Conservation (phyloP, 1,284 basidiomycete species). For the Coniferiporia weirii region DNA sequence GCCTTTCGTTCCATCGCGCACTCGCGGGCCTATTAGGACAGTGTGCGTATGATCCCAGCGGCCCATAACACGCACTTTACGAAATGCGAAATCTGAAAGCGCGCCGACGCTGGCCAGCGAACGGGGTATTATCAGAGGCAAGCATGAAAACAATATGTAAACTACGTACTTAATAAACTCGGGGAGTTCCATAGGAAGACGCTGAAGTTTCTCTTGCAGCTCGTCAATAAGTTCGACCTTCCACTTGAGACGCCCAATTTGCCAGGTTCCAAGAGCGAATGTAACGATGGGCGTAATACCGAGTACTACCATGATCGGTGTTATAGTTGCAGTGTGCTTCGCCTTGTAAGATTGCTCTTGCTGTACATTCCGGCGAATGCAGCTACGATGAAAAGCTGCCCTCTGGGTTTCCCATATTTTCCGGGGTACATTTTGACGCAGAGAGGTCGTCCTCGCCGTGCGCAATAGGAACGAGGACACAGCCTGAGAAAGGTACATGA, state of each 20-base stretch:
- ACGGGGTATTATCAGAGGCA: slow-evolving; percentile 8
- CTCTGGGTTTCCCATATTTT: not conserved
- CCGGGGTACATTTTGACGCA: not conserved
- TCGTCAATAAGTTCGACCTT: slow-evolving; percentile 94
- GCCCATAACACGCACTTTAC: slow-evolving; percentile 78
- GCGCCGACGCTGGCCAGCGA: slow-evolving; percentile 45
- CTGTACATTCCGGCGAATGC: slow-evolving; percentile 3
- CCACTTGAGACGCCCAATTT: slow-evolving; percentile 89
- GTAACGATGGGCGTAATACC: slow-evolving; percentile 89
- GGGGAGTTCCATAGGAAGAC: slow-evolving; percentile 78
- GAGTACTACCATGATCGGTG: slow-evolving; percentile 73
- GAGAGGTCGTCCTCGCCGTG: not conserved
- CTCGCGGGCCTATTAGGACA: slow-evolving; percentile 83
- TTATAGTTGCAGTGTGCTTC: slow-evolving; percentile 53
- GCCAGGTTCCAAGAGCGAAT: slow-evolving; percentile 93
- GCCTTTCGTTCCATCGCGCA: slow-evolving; percentile 83
- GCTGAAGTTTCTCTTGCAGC: slow-evolving; percentile 84
- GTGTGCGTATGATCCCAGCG: slow-evolving; percentile 71
- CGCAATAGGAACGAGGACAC: slow-evolving; percentile 6
- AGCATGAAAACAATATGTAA: not conserved
- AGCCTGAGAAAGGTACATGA: slow-evolving; percentile 7
- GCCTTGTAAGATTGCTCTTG: slow-evolving; percentile 40
- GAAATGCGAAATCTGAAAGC: slow-evolving; percentile 83
- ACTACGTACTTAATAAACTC: slow-evolving; percentile 78
- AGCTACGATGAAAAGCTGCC: slow-evolving; percentile 3